Percentiles rank a stretch among this genome's conserved stretches.
Conservation (phyloP, 129 eudicot species). For the carrot (Daucus carota) region DH1_v3.0 NC_030386.2:38210001-38210500, state of each 20-base stretch:
- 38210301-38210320: not conserved
- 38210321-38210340: not conserved
- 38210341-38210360: not conserved
- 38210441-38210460: slow-evolving; percentile 92
- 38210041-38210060: not conserved
- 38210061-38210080: not conserved
- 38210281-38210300: not conserved
- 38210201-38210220: not conserved
- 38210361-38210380: not conserved
- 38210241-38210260: too few species aligned
- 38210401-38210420: slow-evolving; percentile 36
- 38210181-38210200: not conserved
- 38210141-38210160: not conserved
- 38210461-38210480: slow-evolving; percentile 93
- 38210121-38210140: not conserved
- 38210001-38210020: not conserved
- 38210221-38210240: not conserved
- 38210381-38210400: not conserved
- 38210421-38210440: slow-evolving; percentile 93
- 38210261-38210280: too few species aligned
- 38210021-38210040: not conserved
- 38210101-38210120: not conserved
- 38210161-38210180: not conserved
- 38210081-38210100: not conserved
- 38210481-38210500: slow-evolving; percentile 84